These are phyloP conservation scores for Croton setiger DNA, from an alignment of 441 rosid species.

Conservation along the genomic window DNA sequence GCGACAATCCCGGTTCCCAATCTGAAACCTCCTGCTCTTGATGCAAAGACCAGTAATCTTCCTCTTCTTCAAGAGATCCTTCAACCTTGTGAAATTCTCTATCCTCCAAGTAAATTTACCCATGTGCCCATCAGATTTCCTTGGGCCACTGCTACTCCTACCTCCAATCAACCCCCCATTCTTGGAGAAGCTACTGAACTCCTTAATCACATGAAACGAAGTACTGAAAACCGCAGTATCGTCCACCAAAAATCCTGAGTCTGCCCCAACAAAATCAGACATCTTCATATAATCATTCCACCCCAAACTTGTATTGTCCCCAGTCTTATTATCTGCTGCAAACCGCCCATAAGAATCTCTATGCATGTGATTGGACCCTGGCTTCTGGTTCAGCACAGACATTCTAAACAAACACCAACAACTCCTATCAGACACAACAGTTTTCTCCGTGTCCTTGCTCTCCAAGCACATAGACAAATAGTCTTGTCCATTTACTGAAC, in stretches of 20 bases:
- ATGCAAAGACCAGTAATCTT: constrained; percentile 98
- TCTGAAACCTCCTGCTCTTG: constrained; percentile 97
- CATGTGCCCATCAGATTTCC: constrained; percentile 92
- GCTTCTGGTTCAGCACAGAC: constrained; percentile 73
- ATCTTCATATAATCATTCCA: constrained; percentile 99
- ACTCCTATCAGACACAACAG: constrained; percentile 42
- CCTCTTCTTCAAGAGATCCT: constrained; percentile 95
- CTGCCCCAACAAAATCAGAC: constrained; percentile 70
- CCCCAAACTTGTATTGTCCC: constrained; percentile 96
- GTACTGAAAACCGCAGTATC: constrained; percentile 91
- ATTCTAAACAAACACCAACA: constrained; percentile 90
- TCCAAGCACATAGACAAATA: constrained; percentile 81
- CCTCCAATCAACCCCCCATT: constrained; percentile 61
- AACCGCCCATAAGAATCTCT: constrained; percentile 94
- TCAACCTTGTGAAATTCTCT: constrained; percentile 88
- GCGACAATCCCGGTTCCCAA: constrained; percentile 96
- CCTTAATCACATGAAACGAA: constrained; percentile 95
- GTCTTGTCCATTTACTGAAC: constrained; percentile 79
- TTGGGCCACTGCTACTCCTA: constrained; percentile 61
- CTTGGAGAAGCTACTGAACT: constrained; percentile 76
- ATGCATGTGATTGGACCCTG: constrained; percentile 75
- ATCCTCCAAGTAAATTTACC: constrained; percentile 94
- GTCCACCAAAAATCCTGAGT: constrained; percentile 75
- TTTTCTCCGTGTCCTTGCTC: constrained; percentile 69
- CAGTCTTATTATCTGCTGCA: constrained; percentile 94